Conservation (phyloP, 805 yeast species). For the Danielia reshetovae region DNA sequence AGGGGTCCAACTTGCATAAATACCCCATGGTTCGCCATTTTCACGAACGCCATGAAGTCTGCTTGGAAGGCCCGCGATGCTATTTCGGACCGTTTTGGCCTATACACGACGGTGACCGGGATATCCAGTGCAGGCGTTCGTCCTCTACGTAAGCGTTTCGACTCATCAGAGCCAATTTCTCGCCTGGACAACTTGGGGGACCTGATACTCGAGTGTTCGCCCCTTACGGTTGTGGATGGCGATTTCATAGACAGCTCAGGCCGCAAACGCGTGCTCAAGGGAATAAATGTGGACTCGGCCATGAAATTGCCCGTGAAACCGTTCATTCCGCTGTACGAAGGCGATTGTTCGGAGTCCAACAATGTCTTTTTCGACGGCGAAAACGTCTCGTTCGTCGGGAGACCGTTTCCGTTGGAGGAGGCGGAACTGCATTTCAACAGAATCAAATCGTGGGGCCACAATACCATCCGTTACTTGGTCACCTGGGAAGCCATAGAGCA, state of each 20-base stretch:
- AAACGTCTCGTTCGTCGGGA: constrained; percentile 71
- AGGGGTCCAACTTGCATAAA: background rate
- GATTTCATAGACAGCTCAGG: constrained; percentile 56
- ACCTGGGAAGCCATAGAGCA: constrained; percentile 96
- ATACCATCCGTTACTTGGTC: constrained; percentile 67
- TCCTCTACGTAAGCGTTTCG: constrained; percentile 23
- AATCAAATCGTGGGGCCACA: constrained; percentile 78
- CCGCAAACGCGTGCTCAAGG: constrained; percentile 62
- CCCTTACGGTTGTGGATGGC: constrained; percentile 45
- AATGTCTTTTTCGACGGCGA: constrained; percentile 66
- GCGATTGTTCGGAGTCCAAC: constrained; percentile 30
- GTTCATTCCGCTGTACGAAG: constrained; percentile 36
- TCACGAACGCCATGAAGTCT: background rate
- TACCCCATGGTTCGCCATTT: too few species aligned
- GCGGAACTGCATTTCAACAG: constrained; percentile 66
- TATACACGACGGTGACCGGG: constrained; percentile 25
- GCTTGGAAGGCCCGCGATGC: constrained; percentile 25
- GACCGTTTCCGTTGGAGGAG: constrained; percentile 75
- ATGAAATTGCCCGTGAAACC: constrained; percentile 69
- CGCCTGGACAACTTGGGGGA: background rate
- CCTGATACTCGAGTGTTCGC: constrained; percentile 17
- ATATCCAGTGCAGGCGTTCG: constrained; percentile 25
- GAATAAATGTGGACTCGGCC: constrained; percentile 76
- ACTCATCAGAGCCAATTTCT: constrained; percentile 2
- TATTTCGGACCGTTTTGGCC: constrained; percentile 27